These are phyloP conservation scores for Leccinellum rugosiceps DNA, from an alignment of 768 basidiomycete genomes.

Conservation along the genomic window DNA sequence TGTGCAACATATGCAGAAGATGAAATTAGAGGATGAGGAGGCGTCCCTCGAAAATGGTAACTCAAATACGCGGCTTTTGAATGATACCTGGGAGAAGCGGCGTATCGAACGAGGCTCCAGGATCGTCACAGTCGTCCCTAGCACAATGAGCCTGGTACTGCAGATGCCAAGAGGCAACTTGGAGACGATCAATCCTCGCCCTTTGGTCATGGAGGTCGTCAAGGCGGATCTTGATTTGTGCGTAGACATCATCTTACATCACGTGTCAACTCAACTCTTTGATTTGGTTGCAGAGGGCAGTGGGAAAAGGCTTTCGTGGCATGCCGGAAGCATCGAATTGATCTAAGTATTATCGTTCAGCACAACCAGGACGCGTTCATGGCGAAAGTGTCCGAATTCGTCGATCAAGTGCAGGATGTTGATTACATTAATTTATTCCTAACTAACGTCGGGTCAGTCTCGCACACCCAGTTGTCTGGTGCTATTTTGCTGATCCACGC, in stretches of 20 bases:
- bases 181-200: slow-evolving; percentile 92
- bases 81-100: slow-evolving; percentile 60
- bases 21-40: slow-evolving; percentile 13
- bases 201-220: slow-evolving; percentile 85
- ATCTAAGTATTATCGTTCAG: slow-evolving; percentile 85
- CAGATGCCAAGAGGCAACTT: slow-evolving; percentile 98
- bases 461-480: neutral
- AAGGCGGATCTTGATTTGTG: slow-evolving; percentile 68
- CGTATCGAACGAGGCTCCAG: slow-evolving; percentile 86
- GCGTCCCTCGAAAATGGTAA: slow-evolving; percentile 28
- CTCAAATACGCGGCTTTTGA: slow-evolving; percentile 2
- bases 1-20: slow-evolving; percentile 6
- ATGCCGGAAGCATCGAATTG: slow-evolving; percentile 91
- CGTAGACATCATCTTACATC: neutral
- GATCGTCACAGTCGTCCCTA: slow-evolving; percentile 86
- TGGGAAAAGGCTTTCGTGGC: slow-evolving; percentile 88
- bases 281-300: slow-evolving; percentile 45
- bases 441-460: slow-evolving; percentile 71
- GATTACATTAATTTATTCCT: slow-evolving; percentile 93
- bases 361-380: slow-evolving; percentile 70
- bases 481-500: slow-evolving; percentile 1
- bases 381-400: slow-evolving; percentile 57
- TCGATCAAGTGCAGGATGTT: slow-evolving; percentile 84
- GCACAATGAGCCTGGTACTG: slow-evolving; percentile 82
- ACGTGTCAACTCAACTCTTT: neutral